Percentiles rank a stretch among this genome's conserved stretches.
Conservation (phyloP, 1,139 yeast genomes). For the Nakaseomyces nivariensis region DNA sequence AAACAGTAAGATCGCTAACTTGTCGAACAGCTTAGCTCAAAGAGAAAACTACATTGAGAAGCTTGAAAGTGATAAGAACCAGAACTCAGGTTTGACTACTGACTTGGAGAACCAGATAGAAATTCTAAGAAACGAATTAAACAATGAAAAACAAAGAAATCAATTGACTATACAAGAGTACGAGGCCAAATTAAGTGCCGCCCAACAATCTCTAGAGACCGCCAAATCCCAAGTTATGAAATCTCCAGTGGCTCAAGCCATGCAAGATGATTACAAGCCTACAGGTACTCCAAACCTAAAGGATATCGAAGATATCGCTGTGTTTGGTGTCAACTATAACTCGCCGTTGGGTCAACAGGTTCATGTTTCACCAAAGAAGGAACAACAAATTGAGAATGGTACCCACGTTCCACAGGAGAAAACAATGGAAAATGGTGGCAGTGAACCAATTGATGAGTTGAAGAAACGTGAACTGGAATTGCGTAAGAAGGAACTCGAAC, state of each 20-base stretch:
- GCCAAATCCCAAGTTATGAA: background rate
- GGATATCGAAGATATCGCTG: conserved; percentile 27
- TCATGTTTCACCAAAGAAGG: conserved; percentile 3
- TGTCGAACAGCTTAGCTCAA: background rate
- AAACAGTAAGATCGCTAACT: background rate
- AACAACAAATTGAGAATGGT: conserved; percentile 5
- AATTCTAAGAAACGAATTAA: background rate
- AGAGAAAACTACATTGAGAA: background rate
- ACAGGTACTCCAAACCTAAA: conserved; percentile 27
- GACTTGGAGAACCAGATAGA: background rate
- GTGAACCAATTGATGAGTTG: conserved; percentile 5
- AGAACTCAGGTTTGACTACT: background rate
- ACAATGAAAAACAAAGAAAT: background rate
- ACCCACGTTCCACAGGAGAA: conserved; percentile 3
- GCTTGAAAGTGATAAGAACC: background rate
- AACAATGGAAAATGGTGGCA: background rate
- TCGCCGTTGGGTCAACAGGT: conserved; percentile 13
- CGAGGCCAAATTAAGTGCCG: background rate
- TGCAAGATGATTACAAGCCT: conserved; percentile 10
- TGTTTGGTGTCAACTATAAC: conserved; percentile 24
- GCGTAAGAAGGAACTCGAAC: conserved; percentile 37
- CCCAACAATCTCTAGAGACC: background rate
- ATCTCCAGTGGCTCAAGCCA: background rate
- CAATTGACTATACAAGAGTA: background rate
- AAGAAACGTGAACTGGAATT: conserved; percentile 35